Conservation (phyloP, 805 yeast genomes). For the Yarrowia phangngaensis region DNA sequence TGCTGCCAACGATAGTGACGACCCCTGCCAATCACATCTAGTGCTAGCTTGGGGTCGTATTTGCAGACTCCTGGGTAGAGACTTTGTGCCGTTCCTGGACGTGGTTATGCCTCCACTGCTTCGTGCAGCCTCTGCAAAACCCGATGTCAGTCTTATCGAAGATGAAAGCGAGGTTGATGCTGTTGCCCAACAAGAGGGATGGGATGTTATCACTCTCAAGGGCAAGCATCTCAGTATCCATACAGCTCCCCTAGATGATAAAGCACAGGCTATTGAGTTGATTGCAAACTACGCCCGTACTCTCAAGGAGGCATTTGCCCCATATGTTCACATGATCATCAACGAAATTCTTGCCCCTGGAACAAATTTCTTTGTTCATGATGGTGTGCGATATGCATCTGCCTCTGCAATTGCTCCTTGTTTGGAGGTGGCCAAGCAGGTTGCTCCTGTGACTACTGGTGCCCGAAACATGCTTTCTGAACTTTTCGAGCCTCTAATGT, state of each 20-base stretch:
- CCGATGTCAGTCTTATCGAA: conserved; percentile 83
- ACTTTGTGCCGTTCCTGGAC: conserved; percentile 78
- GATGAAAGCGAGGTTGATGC: conserved; percentile 82
- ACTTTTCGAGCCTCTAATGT: conserved; percentile 68
- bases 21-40: conserved; percentile 78
- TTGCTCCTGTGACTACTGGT: conserved; percentile 50
- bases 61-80: conserved; percentile 79
- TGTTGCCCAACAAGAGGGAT: conserved; percentile 78
- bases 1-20: conserved; percentile 55
- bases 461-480: conserved; percentile 51
- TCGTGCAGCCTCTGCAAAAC: conserved; percentile 80
- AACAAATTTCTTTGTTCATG: conserved; percentile 84
- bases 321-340: conserved; percentile 74
- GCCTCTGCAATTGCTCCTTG: conserved; percentile 79
- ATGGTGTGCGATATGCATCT: conserved; percentile 90
- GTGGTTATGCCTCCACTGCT: conserved; percentile 86
- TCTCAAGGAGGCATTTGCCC: conserved; percentile 75
- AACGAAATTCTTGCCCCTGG: conserved; percentile 82
- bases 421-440: conserved; percentile 55
- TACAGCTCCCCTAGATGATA: conserved; percentile 90
- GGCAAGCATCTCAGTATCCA: conserved; percentile 95
- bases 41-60: conserved; percentile 96
- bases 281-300: conserved; percentile 80
- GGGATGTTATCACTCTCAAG: conserved; percentile 88
- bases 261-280: conserved; percentile 86